Evolutionary conservation across 208 protist genomes (phyloP).

Genomic region (Trypanosoma congolense): DNA sequence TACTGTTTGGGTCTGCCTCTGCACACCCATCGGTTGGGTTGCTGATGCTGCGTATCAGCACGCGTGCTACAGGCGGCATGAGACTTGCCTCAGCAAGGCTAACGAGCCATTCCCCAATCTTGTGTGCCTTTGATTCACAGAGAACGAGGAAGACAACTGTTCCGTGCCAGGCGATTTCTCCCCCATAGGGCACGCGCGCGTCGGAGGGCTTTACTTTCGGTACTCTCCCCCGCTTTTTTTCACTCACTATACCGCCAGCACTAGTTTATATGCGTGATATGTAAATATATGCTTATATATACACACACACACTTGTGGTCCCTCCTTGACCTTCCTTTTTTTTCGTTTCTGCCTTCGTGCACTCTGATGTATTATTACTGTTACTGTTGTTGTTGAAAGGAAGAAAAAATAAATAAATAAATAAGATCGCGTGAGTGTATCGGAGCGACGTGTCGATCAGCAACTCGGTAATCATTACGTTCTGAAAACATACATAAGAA

Average conservation of each 20-base stretch:
- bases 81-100: conserved; percentile 4
- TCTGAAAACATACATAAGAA: too few species aligned
- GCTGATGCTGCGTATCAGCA: conserved; percentile 6
- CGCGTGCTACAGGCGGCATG: conserved; percentile 3
- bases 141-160: conserved; percentile 18
- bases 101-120: conserved; percentile 18
- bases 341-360: too few species aligned
- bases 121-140: conserved; percentile 11
- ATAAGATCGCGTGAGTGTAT: too few species aligned
- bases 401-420: too few species aligned
- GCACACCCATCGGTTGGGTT: neutral
- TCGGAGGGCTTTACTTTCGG: neutral
- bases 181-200: neutral
- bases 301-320: too few species aligned
- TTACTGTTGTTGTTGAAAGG: too few species aligned
- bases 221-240: neutral
- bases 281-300: too few species aligned
- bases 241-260: neutral
- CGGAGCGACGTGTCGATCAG: too few species aligned
- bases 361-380: too few species aligned
- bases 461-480: too few species aligned
- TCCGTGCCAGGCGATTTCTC: neutral
- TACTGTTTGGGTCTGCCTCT: neutral
- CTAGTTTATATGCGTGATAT: neutral
- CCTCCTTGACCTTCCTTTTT: too few species aligned